Base-by-base conservation (phyloP, 768 basidiomycete genomes). In the Suillus subaureus region DNA sequence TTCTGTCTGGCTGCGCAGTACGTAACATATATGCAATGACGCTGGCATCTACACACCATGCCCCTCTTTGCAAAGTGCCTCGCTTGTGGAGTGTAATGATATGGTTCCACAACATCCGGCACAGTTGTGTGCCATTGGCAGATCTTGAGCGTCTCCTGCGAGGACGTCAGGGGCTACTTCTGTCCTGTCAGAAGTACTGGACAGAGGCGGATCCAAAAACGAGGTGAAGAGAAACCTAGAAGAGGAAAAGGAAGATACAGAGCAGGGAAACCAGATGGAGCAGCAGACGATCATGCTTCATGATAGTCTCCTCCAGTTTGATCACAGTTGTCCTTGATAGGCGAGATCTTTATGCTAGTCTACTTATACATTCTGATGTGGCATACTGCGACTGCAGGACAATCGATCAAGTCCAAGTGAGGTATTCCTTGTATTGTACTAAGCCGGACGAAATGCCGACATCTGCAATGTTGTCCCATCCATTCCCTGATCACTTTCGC, bases 61-160 rank as follows among this genome's bases (percentile, higher is more conserved):
- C 3, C 47, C 67, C 11, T 70, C 73, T 6, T 66, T 75, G 28
- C 71, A 74, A 61, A 65, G 68, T 47, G 68, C 74, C 31, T 69
- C 71, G 15, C 66, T 74, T 43, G 62, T 68, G 7, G 57, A 61
- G 21, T 66, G 64, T 26, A n/a, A n/a, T n/a, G n/a, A 68, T 67
- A 6, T 73, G 66, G 43, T 70, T 75, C 45, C 67, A 65, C 47
- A 68, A 71, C 31, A 57, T 26, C n/a, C 16, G 9, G 31, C 57
- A 66, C 31, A 70, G 74, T 23, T 75, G 74, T 73, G 54, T 73
- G 28, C 69, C 70, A 8, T 23, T 66, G 37, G 55, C 62, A 8
- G 73, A 73, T 45, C 43, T 45, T 11, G 43, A 45, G 21, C 21
- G 21, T 9, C 21, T 45, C 21, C 43, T 45, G 43, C 43, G 21